Base-by-base conservation (phyloP, 257 asterid species). In the Petunia secreta region DNA sequence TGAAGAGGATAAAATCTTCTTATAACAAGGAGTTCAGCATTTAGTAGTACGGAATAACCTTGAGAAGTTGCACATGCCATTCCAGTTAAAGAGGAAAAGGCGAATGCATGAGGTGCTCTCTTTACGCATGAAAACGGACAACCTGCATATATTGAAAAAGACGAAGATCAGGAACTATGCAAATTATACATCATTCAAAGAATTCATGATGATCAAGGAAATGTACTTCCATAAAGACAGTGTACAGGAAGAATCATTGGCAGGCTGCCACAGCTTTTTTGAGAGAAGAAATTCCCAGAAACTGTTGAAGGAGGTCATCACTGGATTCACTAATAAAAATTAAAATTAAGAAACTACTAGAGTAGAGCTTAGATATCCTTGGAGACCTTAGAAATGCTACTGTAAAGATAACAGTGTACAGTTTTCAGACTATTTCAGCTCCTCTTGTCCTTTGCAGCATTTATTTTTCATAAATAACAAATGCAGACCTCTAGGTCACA, bases 61-160 rank as follows among this genome's bases (percentile, higher is more conserved):
- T 93, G 98, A 68, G 92, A 85, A 75, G 91, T 85, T 69, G 97
- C 96, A 16, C 74, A 83, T 1, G 97, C 98, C 59, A 94, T 88
- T 80, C 94, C 96, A 0, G 90, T 91, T 34, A n/a, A 81, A 15
- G 99, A 82, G 77, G 95, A 89, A 87, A 93, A 91, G 73, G 78
- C 76, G 80, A 95, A 95, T 6, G 92, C 95, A 54, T 88, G 93
- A 78, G 97, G 98, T 78, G 99, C 97, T 57, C 82, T 86, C 80
- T 88, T 88, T 59, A 92, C 97, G 10, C 99, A 93, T 39, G 99
- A 90, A 91, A 88, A 92, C 6, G 92, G 95, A 84, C 99, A 95
- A 40, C 94, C 99, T 95, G 92, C 91, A 85, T 8, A 78, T 69
- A 77, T 80, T 2, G 44, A 68, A 34, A 9, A 71, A 65, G 36